phyloP scores from a whole-genome alignment of 2,329 filamentous ascomycete genomes.

The Grosmannia clavigera region DNA sequence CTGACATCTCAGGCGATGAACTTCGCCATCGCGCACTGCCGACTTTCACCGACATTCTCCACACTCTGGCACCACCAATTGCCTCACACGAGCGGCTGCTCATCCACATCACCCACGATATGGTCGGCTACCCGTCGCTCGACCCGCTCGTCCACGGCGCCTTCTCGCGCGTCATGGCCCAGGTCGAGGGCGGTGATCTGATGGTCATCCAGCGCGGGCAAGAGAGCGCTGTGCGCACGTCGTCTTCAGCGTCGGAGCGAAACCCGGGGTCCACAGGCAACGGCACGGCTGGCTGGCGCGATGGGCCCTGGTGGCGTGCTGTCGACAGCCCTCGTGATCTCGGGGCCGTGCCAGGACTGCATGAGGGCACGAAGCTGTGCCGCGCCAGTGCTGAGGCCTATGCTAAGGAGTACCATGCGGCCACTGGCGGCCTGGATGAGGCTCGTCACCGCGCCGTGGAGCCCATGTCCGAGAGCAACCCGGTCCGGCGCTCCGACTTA shows the following conservation, averaged over 20 bases:
- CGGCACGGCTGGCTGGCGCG: slow-evolving; percentile 62
- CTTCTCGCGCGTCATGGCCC: slow-evolving; percentile 94
- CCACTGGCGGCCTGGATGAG: slow-evolving; percentile 61
- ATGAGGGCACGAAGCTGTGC: slow-evolving; percentile 83
- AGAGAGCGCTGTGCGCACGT: slow-evolving; percentile 59
- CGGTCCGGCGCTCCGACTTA: slow-evolving; percentile 83
- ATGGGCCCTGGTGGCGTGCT: slow-evolving; percentile 93
- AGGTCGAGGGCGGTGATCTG: slow-evolving; percentile 92
- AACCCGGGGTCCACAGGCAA: slow-evolving; percentile 28
- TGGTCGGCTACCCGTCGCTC: slow-evolving; percentile 85
- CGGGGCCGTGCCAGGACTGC: slow-evolving; percentile 64
- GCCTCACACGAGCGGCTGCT: slow-evolving; percentile 92
- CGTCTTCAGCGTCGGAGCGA: slow-evolving; percentile 10
- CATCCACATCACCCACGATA: slow-evolving; percentile 94
- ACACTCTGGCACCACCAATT: slow-evolving; percentile 91
- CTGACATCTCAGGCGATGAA: slow-evolving; percentile 56
- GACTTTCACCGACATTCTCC: slow-evolving; percentile 87
- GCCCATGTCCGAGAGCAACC: slow-evolving; percentile 70
- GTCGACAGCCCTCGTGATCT: slow-evolving; percentile 58
- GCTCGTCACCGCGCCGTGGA: slow-evolving; percentile 72
- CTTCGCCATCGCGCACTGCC: slow-evolving; percentile 76
- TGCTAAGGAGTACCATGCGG: slow-evolving; percentile 69
- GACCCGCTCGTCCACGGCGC: slow-evolving; percentile 85
- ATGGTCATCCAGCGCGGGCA: slow-evolving; percentile 88
- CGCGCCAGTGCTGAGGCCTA: slow-evolving; percentile 83